These are phyloP conservation scores for Mucor indicus DNA, from an alignment of 371 early-diverging fungal species.

Conservation along the genomic window DNA sequence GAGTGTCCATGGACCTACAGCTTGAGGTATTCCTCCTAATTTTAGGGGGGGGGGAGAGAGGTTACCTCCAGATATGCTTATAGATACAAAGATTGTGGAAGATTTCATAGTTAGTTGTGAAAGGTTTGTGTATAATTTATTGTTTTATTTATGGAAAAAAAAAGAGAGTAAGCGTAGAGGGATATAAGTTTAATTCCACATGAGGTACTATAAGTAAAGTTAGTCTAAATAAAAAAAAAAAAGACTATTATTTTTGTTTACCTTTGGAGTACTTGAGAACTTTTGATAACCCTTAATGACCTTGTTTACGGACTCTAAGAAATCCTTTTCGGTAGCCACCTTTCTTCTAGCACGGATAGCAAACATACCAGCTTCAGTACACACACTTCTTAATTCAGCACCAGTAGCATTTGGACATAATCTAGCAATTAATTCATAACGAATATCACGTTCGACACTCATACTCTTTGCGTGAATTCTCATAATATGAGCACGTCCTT, in stretches of 20 bases:
- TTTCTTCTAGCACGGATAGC: constrained; percentile 99
- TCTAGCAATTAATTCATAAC: constrained; percentile 95
- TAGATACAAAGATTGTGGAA: too few species aligned
- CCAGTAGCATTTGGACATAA: constrained; percentile 96
- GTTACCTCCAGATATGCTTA: too few species aligned
- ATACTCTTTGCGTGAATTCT: constrained; percentile 99
- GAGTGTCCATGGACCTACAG: too few species aligned
- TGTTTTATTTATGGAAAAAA: constrained; percentile 3
- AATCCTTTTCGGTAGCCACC: constrained; percentile 99
- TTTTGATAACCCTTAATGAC: constrained; percentile 99
- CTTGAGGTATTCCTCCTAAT: too few species aligned
- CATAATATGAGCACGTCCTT: constrained; percentile 97
- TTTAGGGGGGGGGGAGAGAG: too few species aligned
- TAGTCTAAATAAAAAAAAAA: constrained; percentile 5
- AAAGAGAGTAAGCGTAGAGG: constrained; percentile 3
- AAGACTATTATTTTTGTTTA: constrained; percentile 6
- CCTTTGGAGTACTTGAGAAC: constrained; percentile 93
- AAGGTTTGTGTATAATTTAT: too few species aligned
- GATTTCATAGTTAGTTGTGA: too few species aligned
- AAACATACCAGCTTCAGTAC: constrained; percentile 99
- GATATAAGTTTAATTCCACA: constrained; percentile 45
- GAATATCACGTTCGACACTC: constrained; percentile 98
- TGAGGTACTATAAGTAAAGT: constrained; percentile 42
- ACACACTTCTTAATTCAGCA: constrained; percentile 99
- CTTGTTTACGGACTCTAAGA: constrained; percentile 99